Evolutionary conservation across 140 eudicot genomes (phyloP), one percentile per base, ranked within the genome.

Genomic region (Erigeron philadelphicus): DNA sequence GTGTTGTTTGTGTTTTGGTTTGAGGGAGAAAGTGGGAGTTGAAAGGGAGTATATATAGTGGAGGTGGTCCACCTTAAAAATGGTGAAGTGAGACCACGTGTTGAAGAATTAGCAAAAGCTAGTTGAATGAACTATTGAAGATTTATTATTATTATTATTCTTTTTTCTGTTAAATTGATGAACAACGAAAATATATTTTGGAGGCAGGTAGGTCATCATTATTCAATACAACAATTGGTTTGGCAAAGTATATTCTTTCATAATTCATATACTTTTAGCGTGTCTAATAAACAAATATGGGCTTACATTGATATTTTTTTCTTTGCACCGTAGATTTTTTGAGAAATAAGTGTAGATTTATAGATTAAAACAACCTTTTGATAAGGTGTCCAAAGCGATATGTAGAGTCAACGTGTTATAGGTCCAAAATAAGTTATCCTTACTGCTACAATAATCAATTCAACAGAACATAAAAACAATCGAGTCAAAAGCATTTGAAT

Each of bases 71-170:
- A 82, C 80, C 68, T 66, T 42, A 77, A 72, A 67, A 62, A 75
- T 19, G 81, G 23, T 57, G 43, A 66, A 44, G 38, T 10, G 68
- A 71, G 66, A 69, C 83, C 88, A 85, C 92, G 92, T 86, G 92
- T 86, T 71, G 38, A 82, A 71, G 68, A 45, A 17, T 62, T 19
- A 71, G 73, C 31, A 55, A 77, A 77, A 64, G 77, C 67, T 40
- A 72, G 41, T 44, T 0, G 16, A 71, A 70, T 0, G 16, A 71
- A 70, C 45, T 64, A 63, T 71, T 38, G 23, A 71, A 35, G 41
- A 53, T 18, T 59, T 46, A 56, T 49, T 25, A 49, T 12, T 10
- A 16, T 9, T 61, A 25, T 21, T n/a, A 5, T 17, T 53, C 6
- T 17, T 23, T 41, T 52, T 1, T 19, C 25, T 19, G 4, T 19